A percentile compares a stretch with the other conserved stretches of the same genome.
Conservation (phyloP, 2,329 filamentous ascomycete species). For the Mollisia scopiformis region DNA sequence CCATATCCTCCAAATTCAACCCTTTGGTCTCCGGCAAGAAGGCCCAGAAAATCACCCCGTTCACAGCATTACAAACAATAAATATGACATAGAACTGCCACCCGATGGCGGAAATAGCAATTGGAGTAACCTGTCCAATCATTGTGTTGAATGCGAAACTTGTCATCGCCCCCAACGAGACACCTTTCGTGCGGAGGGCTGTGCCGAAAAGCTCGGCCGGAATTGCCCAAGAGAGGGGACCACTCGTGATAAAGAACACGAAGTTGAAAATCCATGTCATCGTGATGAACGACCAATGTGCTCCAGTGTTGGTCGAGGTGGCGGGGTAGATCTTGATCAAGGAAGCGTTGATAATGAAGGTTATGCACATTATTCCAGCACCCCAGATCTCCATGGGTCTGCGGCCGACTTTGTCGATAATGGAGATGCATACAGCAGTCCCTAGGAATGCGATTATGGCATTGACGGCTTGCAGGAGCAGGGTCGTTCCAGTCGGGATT, state of each 20-base stretch:
- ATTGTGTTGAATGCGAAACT: constrained; percentile 69
- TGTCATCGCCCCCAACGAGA: constrained; percentile 60
- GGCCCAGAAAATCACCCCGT: constrained; percentile 69
- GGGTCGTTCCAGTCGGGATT: constrained; percentile 64
- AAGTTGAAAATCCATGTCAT: constrained; percentile 81
- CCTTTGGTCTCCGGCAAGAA: constrained; percentile 68
- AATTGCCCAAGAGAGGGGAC: constrained; percentile 58
- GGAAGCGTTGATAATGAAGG: constrained; percentile 66
- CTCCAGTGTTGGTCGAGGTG: constrained; percentile 50
- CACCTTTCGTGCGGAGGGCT: constrained; percentile 60
- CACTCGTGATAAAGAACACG: constrained; percentile 71
- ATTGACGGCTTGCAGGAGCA: constrained; percentile 78
- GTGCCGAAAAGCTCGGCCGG: constrained; percentile 61
- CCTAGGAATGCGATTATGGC: constrained; percentile 71
- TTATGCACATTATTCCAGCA: constrained; percentile 69
- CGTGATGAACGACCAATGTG: constrained; percentile 73
- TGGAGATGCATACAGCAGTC: constrained; percentile 68
- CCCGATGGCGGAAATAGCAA: constrained; percentile 50
- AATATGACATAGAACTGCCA: constrained; percentile 60
- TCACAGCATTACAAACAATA: constrained; percentile 69
- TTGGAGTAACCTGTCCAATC: constrained; percentile 66
- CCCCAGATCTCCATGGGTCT: constrained; percentile 71
- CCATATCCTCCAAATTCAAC: constrained; percentile 70
- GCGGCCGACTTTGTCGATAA: constrained; percentile 70
- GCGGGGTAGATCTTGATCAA: constrained; percentile 58